Evolutionary conservation across 441 rosid genomes (phyloP).

Genomic region (Capsella rubella): DNA sequence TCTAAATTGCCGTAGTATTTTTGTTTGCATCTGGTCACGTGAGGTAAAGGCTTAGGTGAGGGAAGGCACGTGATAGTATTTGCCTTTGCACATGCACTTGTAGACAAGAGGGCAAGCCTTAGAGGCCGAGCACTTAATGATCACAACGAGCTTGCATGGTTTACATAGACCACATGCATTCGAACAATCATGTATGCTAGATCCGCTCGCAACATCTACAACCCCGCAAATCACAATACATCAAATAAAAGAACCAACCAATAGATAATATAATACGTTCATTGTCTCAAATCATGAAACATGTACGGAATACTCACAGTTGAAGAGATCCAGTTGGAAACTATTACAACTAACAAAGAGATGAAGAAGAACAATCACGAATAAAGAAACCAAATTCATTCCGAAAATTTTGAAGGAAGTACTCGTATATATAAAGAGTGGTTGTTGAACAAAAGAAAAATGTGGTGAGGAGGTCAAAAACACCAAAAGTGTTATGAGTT

Average conservation of each 20-base stretch:
- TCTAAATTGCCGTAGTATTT: too few relatives aligned
- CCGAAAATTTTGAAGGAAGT: background rate
- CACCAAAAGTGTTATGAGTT: too few relatives aligned
- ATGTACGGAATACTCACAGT: constrained; percentile 30
- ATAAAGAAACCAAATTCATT: constrained; percentile 33
- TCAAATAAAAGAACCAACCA: background rate
- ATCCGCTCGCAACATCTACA: constrained; percentile 51
- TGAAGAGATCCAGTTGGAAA: constrained; percentile 10
- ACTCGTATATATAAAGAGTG: background rate
- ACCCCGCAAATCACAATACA: background rate
- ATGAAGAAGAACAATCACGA: constrained; percentile 35
- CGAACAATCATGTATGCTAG: constrained; percentile 69
- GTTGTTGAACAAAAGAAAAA: background rate
- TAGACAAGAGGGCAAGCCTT: constrained; percentile 77
- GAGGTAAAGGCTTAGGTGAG: background rate
- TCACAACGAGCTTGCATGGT: constrained; percentile 75
- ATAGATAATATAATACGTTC: background rate
- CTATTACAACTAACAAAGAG: constrained; percentile 28
- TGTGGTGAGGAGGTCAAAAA: constrained; percentile 16
- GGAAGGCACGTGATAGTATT: constrained; percentile 84
- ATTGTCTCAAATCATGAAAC: background rate
- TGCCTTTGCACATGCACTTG: constrained; percentile 70
- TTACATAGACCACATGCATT: constrained; percentile 68
- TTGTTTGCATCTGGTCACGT: constrained; percentile 2
- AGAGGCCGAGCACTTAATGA: constrained; percentile 56